These are phyloP conservation scores for Ogataea methylovora DNA, from an alignment of 805 yeast species.

Conservation along the genomic window DNA sequence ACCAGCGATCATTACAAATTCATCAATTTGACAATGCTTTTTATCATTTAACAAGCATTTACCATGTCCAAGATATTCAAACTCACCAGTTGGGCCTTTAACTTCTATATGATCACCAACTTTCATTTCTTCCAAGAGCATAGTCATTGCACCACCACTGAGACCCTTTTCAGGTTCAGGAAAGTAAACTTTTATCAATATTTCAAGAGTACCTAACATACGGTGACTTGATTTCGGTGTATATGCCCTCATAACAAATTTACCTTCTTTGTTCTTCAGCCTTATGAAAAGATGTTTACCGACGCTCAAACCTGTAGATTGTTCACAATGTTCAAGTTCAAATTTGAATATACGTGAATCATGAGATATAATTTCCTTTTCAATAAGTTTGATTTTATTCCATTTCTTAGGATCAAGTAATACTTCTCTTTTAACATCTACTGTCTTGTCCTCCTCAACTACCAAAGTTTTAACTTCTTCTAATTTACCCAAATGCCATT, in stretches of 20 bases:
- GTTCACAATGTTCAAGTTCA: constrained; percentile 21
- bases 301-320: constrained; percentile 24
- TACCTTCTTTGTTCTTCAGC: constrained; percentile 15
- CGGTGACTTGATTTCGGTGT: constrained; percentile 25
- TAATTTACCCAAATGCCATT: constrained; percentile 20
- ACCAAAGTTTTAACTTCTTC: constrained; percentile 2
- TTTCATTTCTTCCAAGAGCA: constrained; percentile 15
- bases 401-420: constrained; percentile 24
- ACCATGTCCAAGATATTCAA: constrained; percentile 17
- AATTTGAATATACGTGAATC: constrained; percentile 24
- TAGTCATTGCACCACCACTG: constrained; percentile 28
- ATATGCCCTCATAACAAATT: constrained; percentile 25
- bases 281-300: constrained; percentile 26
- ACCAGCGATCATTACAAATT: constrained; percentile 43
- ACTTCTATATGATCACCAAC: constrained; percentile 19
- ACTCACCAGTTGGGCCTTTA: constrained; percentile 26
- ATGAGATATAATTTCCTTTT: constrained; percentile 17
- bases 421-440: constrained; percentile 6
- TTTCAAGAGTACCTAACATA: constrained; percentile 20
- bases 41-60: constrained; percentile 4
- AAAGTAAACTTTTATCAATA: constrained; percentile 26
- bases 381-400: constrained; percentile 16
- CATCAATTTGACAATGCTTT: constrained; percentile 7
- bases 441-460: neutral
- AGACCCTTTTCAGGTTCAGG: constrained; percentile 19